phyloP scores from a whole-genome alignment of 208 protist species.

The Trypanosoma vivax region DNA sequence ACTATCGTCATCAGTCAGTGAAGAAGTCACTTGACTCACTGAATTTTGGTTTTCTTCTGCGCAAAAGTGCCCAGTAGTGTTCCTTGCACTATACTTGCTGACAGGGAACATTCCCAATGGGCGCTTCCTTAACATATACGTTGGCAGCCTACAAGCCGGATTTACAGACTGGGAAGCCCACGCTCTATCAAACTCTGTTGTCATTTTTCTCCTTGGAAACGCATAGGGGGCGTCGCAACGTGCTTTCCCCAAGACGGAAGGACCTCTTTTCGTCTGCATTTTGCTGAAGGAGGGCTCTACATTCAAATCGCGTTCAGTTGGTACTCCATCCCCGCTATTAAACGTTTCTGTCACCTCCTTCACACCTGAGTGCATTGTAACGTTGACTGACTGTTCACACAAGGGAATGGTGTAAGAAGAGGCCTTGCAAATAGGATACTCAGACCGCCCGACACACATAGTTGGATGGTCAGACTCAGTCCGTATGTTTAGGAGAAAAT shows the following conservation, averaged over 20 bases:
- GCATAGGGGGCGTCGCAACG: no score
- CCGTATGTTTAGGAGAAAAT: slow-evolving; percentile 21
- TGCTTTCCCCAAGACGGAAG: no score
- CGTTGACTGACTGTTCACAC: no score
- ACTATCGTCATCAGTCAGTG: slow-evolving; percentile 4
- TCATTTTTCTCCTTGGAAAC: neutral
- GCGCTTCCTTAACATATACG: slow-evolving; percentile 18
- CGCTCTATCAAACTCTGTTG: neutral
- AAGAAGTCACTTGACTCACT: neutral
- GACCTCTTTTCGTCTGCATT: no score
- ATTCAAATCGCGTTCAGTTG: no score
- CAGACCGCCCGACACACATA: neutral
- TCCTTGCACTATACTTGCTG: neutral
- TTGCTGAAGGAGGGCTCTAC: no score
- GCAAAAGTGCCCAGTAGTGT: neutral
- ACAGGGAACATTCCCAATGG: neutral
- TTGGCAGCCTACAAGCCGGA: slow-evolving; percentile 9
- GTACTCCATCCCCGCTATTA: no score
- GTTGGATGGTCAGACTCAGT: neutral
- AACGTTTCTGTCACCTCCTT: no score
- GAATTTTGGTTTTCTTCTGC: neutral
- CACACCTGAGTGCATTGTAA: no score
- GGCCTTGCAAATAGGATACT: neutral
- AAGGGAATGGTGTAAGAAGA: no score
- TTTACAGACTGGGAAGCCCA: neutral